Evolutionary conservation across 2,329 filamentous ascomycete species (phyloP).

Genomic region (Coniella lustricola): DNA sequence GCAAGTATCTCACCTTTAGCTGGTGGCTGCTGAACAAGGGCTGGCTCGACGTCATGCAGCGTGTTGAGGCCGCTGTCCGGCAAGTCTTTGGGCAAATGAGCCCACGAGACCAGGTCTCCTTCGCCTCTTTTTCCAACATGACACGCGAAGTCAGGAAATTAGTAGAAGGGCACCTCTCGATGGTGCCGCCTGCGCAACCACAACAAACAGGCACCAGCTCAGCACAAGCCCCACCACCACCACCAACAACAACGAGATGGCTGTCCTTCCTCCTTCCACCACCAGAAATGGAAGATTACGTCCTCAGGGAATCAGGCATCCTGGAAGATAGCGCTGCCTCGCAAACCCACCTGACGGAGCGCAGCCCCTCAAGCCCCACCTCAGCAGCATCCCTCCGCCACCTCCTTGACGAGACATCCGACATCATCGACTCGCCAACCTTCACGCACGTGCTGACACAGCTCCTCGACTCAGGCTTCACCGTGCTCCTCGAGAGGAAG

Average conservation of each 20-base stretch:
- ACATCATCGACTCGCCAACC: constrained; percentile 87
- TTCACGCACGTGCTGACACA: constrained; percentile 82
- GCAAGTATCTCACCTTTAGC: constrained; percentile 90
- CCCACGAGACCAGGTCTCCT: constrained; percentile 78
- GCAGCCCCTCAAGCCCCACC: constrained; percentile 27
- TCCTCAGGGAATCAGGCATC: constrained; percentile 82
- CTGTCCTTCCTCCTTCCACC: constrained; percentile 78
- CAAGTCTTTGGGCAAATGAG: constrained; percentile 86
- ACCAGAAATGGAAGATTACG: constrained; percentile 68
- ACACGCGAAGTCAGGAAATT: constrained; percentile 77
- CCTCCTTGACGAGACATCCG: constrained; percentile 89
- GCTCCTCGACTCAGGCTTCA: constrained; percentile 82
- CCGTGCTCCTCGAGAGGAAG: constrained; percentile 74
- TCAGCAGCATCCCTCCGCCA: constrained; percentile 62
- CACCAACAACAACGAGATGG: constrained; percentile 55
- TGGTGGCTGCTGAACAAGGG: constrained; percentile 96
- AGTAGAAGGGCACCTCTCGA: too few species aligned
- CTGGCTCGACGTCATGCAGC: constrained; percentile 74
- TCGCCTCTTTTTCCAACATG: constrained; percentile 72
- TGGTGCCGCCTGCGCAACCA: constrained; percentile 27
- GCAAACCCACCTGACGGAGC: constrained; percentile 11
- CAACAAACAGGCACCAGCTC: neutral
- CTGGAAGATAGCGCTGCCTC: constrained; percentile 41
- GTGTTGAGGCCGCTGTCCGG: constrained; percentile 78
- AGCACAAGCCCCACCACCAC: too few species aligned